Evolutionary conservation across 2,329 filamentous ascomycete genomes (phyloP).

Genomic region (Penicillium sp.): DNA sequence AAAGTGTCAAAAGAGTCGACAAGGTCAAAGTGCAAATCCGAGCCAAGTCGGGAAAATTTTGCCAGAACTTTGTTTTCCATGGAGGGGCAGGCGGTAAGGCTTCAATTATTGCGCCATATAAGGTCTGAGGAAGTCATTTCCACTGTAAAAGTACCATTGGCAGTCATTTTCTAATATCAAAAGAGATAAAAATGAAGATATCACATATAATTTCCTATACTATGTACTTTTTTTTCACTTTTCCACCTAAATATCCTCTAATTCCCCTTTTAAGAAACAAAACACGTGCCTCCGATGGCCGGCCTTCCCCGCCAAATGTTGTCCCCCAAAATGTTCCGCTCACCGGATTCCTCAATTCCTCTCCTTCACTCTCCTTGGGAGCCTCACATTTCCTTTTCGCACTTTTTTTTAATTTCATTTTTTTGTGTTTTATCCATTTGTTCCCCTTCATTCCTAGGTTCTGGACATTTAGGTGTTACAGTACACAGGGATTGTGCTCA

Average conservation of each 20-base stretch:
- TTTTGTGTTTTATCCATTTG: slow-evolving; percentile 7
- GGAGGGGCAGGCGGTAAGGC: slow-evolving; percentile 25
- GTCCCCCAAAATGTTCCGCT: slow-evolving; percentile 11
- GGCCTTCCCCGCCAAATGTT: slow-evolving; percentile 26
- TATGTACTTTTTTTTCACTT: not conserved
- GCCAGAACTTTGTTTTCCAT: slow-evolving; percentile 12
- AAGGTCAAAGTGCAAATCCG: slow-evolving; percentile 5
- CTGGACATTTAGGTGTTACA: slow-evolving; percentile 11
- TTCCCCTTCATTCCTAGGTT: slow-evolving; percentile 1
- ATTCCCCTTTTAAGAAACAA: slow-evolving; percentile 3
- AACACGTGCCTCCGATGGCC: slow-evolving; percentile 36
- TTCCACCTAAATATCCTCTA: not conserved
- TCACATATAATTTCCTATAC: not conserved
- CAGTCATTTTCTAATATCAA: not conserved
- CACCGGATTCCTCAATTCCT: slow-evolving; percentile 13
- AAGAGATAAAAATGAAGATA: not conserved
- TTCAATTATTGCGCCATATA: not conserved
- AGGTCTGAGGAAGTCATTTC: not conserved
- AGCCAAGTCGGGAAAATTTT: slow-evolving; percentile 22
- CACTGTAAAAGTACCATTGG: not conserved
- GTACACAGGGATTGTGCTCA: slow-evolving; percentile 9
- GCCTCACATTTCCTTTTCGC: slow-evolving; percentile 8
- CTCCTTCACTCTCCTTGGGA: slow-evolving; percentile 14
- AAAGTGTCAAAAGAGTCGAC: not conserved
- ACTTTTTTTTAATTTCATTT: not conserved